Percentiles rank a stretch among this genome's conserved stretches.
These are phyloP conservation scores for Dryas octopetala DNA, from an alignment of 306 rosid genomes.

Conservation along the genomic window DNA sequence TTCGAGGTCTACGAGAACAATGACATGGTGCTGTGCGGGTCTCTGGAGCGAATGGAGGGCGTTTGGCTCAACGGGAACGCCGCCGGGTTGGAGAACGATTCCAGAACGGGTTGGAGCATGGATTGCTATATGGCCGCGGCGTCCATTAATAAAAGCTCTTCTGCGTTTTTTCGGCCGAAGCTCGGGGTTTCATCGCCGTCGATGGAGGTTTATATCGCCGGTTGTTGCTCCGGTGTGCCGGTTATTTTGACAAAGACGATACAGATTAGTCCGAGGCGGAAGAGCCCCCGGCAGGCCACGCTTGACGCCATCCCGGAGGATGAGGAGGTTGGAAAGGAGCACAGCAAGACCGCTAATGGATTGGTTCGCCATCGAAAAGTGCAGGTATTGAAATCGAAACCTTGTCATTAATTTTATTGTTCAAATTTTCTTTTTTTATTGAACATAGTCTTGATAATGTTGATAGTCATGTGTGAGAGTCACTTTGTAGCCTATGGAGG, in stretches of 20 bases:
- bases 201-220: conserved; percentile 81
- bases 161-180: conserved; percentile 72
- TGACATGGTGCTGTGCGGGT: conserved; percentile 69
- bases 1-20: conserved; percentile 82
- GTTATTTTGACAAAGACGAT: conserved; percentile 71
- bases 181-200: conserved; percentile 71
- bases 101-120: conserved; percentile 62
- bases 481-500: background rate
- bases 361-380: conserved; percentile 41
- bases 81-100: conserved; percentile 41
- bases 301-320: conserved; percentile 90
- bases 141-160: conserved; percentile 53
- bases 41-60: conserved; percentile 66
- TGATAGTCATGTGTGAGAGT: background rate
- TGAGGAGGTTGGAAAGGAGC: conserved; percentile 67
- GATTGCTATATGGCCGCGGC: conserved; percentile 61
- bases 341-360: conserved; percentile 27
- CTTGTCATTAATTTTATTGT: background rate
- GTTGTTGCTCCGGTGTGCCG: conserved; percentile 77
- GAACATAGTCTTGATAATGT: background rate
- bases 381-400: conserved; percentile 44
- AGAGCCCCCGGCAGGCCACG: conserved; percentile 43
- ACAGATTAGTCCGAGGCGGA: conserved; percentile 72
- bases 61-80: conserved; percentile 51
- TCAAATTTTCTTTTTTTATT: background rate